Evolutionary conservation across 331 rosid species (phyloP).

Genomic region (Spiraea crenata): DNA sequence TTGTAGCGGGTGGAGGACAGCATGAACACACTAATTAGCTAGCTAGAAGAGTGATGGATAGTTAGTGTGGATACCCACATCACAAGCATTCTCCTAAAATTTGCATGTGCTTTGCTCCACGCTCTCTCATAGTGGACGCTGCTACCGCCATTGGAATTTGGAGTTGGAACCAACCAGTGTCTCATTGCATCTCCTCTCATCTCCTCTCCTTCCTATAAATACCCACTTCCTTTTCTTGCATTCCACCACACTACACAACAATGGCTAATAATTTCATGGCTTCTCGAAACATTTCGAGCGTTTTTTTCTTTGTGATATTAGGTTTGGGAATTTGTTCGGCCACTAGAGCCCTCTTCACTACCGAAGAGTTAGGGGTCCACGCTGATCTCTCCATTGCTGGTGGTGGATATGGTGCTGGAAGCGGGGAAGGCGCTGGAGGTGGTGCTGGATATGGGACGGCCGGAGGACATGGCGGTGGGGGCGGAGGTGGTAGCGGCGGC

Average conservation of each 20-base stretch:
- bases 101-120: constrained; percentile 7
- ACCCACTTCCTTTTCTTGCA: not conserved
- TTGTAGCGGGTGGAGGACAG: constrained; percentile 10
- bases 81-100: not conserved
- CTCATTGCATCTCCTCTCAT: too few species aligned
- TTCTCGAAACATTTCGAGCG: not conserved
- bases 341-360: constrained; percentile 9
- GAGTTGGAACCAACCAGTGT: not conserved
- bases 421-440: constrained; percentile 16
- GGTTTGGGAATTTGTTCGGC: constrained; percentile 31
- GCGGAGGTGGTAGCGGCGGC: constrained; percentile 7
- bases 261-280: constrained; percentile 14
- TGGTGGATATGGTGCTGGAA: not conserved
- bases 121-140: not conserved
- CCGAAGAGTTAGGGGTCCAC: not conserved
- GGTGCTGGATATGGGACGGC: not conserved
- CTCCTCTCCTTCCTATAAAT: constrained; percentile 5
- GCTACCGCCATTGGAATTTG: not conserved
- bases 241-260: not conserved
- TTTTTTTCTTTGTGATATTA: constrained; percentile 23
- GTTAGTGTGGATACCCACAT: not conserved
- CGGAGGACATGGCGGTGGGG: not conserved
- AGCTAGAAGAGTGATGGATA: not conserved
- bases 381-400: not conserved
- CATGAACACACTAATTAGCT: constrained; percentile 15